Evolutionary conservation across 306 rosid species (phyloP), one percentile per base, ranked within the genome.

Genomic region (Urtica urens): DNA sequence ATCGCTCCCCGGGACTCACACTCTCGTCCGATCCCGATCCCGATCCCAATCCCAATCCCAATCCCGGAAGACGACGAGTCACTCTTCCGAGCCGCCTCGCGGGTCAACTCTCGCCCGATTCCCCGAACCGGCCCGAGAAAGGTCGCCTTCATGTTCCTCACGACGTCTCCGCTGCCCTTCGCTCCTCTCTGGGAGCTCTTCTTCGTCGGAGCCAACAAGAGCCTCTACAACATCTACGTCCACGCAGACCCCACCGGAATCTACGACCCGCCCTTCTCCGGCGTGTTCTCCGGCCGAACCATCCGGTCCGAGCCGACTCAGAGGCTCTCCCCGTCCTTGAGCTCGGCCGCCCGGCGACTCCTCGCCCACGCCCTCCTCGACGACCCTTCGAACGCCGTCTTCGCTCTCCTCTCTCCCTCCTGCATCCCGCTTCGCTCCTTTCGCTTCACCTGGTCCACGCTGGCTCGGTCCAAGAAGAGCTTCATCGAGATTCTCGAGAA

Each of bases 341-440:
- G 51, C 21, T 46, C 79, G 1, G 79, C 93, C 1, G 70, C 79
- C 27, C 88, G 83, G 20, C 75, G 74, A 0, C 40, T 81, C 0
- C 70, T 86, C 0, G 83, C 96, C 0, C 81, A 64, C 52, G 81
- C 93, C 6, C 88, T 86, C 1, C 60, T 79, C 1, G 48, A 72
- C 38, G 93, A 81, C 46, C 44, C 65, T 0, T 40, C 63, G 1
- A 86, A 81, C 25, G 48, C 80, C 58, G 70, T 78, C 66, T 86
- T 86, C 26, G 72, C 72, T 1, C 81, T 81, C 0, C 46, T 81
- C 4, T 76, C 93, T 1, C 69, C 88, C 0, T 42, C 88, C 0
- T 86, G 96, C 60, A 49, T 86, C 0, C 96, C 88, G 0, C 67
- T 86, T 12, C 79, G 60, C 49, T 74, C 96, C 19, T 76, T 86